phyloP scores from a whole-genome alignment of 2,329 filamentous ascomycete genomes.

The Leptographium procerum region DNA sequence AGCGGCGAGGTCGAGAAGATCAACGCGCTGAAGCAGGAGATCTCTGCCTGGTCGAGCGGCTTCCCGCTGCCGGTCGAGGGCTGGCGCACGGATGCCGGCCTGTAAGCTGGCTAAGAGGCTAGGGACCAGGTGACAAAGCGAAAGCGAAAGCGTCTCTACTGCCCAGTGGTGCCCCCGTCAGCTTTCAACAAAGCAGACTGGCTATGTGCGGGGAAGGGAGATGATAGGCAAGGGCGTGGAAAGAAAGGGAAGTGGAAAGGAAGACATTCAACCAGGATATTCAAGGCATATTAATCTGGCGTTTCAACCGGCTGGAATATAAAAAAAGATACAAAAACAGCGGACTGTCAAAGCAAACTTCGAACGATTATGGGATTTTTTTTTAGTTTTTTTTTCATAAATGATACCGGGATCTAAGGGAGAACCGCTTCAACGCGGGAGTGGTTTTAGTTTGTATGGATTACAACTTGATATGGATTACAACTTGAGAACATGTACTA shows the following conservation, averaged over 20 bases:
- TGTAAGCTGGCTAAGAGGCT: conserved; percentile 30
- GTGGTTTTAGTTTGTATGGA: not conserved
- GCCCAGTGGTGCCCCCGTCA: not conserved
- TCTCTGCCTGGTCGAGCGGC: conserved; percentile 70
- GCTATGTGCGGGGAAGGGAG: not conserved
- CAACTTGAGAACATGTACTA: not conserved
- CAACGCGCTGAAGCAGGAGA: conserved; percentile 77
- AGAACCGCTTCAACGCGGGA: conserved; percentile 1
- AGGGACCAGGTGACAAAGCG: not conserved
- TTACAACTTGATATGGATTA: not conserved
- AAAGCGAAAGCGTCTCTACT: not conserved
- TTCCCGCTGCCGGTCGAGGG: conserved; percentile 88
- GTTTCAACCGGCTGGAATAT: conserved; percentile 7
- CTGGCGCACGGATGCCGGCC: conserved; percentile 50
- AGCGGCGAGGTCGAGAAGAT: conserved; percentile 71
- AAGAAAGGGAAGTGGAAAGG: not conserved
- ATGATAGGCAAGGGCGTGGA: not conserved
- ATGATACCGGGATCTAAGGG: not conserved
- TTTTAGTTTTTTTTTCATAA: not conserved
- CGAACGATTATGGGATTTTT: not conserved
- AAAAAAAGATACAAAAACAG: not conserved
- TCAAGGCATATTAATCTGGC: not conserved
- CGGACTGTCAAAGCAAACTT: not conserved
- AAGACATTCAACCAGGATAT: not conserved
- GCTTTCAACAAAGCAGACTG: conserved; percentile 2